Base-by-base conservation (phyloP, 805 yeast genomes). In the Candida railenensis region DNA sequence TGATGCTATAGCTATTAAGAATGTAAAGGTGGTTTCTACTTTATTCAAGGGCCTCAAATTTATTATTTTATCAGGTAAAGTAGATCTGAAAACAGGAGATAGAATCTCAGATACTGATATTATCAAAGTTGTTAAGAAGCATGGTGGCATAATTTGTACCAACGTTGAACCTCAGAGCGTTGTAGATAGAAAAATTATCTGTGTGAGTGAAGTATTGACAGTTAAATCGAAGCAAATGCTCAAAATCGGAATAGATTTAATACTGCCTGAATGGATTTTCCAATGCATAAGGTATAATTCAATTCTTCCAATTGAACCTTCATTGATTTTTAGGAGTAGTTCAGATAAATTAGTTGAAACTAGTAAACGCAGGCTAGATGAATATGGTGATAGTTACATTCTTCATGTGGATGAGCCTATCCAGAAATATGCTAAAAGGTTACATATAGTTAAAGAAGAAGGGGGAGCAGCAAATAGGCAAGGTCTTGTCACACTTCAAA, bases 261-360 rank as follows among this genome's bases (percentile, higher is more conserved):
- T 89, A 5, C 73, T 65, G 43, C 89, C 95, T 0, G 60, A 66
- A 25, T 92, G 96, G 96, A 59, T 89, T 4, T 69, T 81, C 39
- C 91, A 87, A 52, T 82, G 94, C 53, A 65, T 87, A 2, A 56
- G 61, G 15, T 59, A 67, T 12, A 55, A 61, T 1, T 43, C 54
- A 2, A 40, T 81, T 1, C 61, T 88, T 0, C 74, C 73, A 2
- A 53, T 86, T 4, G 96, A 87, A 53, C 86, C 88, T 0, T 57
- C 61, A 18, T 85, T 88, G 55, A 68, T 84, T 34, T 75, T 77
- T 21, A 54, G 53, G 42, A 79, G 76, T 1, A 36, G 19, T 12
- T 68, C 71, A 3, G 48, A 38, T 2, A 21, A 45, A 0, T 50
- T 71, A 19, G 42, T 54, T 16, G 51, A 51, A 1, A 45, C 48